Percentiles rank a stretch among this genome's conserved stretches.
phyloP scores from a whole-genome alignment of 2,329 filamentous ascomycete genomes.

The Parastagonospora nodorum region DNA sequence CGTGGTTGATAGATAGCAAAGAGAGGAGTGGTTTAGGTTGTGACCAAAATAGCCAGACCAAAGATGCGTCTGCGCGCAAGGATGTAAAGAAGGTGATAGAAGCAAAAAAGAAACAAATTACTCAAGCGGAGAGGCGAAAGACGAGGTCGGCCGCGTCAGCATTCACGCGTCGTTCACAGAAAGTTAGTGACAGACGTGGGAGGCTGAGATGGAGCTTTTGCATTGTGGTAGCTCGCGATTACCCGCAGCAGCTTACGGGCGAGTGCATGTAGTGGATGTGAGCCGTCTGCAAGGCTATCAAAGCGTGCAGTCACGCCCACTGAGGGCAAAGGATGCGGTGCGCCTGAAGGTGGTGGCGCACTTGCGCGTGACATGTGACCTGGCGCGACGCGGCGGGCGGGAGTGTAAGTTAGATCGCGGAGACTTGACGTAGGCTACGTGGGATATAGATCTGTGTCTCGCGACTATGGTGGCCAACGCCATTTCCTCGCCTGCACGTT shows the following conservation, averaged over 20 bases:
- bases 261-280: slow-evolving; percentile 9
- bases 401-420: slow-evolving; percentile 6
- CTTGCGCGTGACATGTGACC: slow-evolving; percentile 8
- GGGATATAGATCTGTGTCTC: slow-evolving; percentile 1
- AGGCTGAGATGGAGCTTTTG: slow-evolving; percentile 8
- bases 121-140: slow-evolving; percentile 15
- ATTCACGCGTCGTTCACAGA: slow-evolving; percentile 27
- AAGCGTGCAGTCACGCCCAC: slow-evolving; percentile 13
- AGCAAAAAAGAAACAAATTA: slow-evolving; percentile 9
- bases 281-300: slow-evolving; percentile 18
- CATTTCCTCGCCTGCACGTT: neutral
- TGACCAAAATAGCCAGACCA: neutral
- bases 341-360: slow-evolving; percentile 19
- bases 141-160: slow-evolving; percentile 31
- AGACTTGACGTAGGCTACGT: slow-evolving; percentile 15
- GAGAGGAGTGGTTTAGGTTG: neutral
- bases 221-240: slow-evolving; percentile 3
- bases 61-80: neutral
- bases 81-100: slow-evolving; percentile 8
- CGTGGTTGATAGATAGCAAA: neutral
- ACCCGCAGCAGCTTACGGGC: slow-evolving; percentile 8
- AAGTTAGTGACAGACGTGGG: slow-evolving; percentile 13
- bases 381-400: slow-evolving; percentile 3
- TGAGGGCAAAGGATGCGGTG: slow-evolving; percentile 12
- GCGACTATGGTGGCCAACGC: slow-evolving; percentile 7